phyloP scores from a whole-genome alignment of 352 stramenopile genomes.

The Phytophthora multivora region DNA sequence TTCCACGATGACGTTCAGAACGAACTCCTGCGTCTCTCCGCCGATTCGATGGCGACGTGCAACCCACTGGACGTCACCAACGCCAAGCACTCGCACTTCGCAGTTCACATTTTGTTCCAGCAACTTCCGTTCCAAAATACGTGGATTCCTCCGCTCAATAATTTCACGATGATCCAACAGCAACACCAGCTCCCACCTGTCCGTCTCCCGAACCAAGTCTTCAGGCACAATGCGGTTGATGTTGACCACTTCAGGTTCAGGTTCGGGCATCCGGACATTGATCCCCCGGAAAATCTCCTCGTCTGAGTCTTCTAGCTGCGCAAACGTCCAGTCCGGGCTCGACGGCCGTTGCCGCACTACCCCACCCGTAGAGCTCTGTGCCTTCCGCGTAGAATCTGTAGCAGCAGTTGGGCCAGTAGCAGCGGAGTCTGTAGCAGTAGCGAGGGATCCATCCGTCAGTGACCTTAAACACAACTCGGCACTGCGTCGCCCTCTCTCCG shows the following conservation, averaged over 20 bases:
- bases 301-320: constrained; percentile 56
- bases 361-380: constrained; percentile 1
- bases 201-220: constrained; percentile 38
- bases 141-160: constrained; percentile 69
- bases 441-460: constrained; percentile 3
- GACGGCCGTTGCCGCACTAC: constrained; percentile 6
- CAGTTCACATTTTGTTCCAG: constrained; percentile 77
- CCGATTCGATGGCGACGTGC: constrained; percentile 53
- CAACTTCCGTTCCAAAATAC: constrained; percentile 82
- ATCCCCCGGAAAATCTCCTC: constrained; percentile 14
- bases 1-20: constrained; percentile 86
- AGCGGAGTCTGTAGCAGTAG: not conserved
- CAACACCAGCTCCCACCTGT: constrained; percentile 81
- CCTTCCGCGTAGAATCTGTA: not conserved
- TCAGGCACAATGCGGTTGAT: not conserved
- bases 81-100: constrained; percentile 75
- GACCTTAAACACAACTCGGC: constrained; percentile 50
- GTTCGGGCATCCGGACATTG: constrained; percentile 5
- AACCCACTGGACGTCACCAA: constrained; percentile 85
- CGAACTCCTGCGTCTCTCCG: constrained; percentile 53
- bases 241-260: constrained; percentile 20
- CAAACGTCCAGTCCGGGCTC: constrained; percentile 30
- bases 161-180: constrained; percentile 86
- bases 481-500: constrained; percentile 55
- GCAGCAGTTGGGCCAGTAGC: not conserved